These are phyloP conservation scores for Phytopythium chamaehyphon DNA, from an alignment of 352 stramenopile genomes.

Conservation along the genomic window DNA sequence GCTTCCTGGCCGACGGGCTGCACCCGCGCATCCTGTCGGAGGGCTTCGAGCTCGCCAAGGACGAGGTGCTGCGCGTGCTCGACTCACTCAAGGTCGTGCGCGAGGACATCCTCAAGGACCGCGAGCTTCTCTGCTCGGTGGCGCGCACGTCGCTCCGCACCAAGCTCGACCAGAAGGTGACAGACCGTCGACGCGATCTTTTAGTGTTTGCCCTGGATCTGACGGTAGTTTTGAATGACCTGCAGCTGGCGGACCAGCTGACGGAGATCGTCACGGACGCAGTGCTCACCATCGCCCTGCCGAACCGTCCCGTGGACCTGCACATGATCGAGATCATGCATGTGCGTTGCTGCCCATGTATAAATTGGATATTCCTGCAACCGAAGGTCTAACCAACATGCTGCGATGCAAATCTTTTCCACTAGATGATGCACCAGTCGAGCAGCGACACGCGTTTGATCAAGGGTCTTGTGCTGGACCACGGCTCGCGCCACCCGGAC, in stretches of 20 bases:
- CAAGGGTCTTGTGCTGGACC: conserved; percentile 97
- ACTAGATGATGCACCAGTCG: conserved; percentile 95
- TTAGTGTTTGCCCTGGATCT: neutral
- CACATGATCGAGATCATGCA: conserved; percentile 99
- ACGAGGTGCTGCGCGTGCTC: conserved; percentile 93
- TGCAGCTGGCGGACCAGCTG: conserved; percentile 84
- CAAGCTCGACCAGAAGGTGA: conserved; percentile 94
- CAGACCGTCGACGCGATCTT: neutral
- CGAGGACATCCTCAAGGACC: conserved; percentile 87
- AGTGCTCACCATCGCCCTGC: conserved; percentile 92
- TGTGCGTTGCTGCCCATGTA: conserved; percentile 34
- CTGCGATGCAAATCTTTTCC: neutral
- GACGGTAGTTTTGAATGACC: neutral
- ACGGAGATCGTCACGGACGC: conserved; percentile 97
- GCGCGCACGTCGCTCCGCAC: conserved; percentile 96
- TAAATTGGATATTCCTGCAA: neutral
- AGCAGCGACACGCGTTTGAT: conserved; percentile 92
- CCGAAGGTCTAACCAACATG: neutral
- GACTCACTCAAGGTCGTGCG: conserved; percentile 88
- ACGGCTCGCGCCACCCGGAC: conserved; percentile 98
- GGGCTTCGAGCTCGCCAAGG: conserved; percentile 97
- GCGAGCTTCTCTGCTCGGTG: conserved; percentile 93
- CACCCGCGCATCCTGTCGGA: conserved; percentile 97
- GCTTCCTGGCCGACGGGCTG: conserved; percentile 95
- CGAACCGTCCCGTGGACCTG: conserved; percentile 90